phyloP scores from a whole-genome alignment of 768 basidiomycete species.

The Sarcodon aspratus region DNA sequence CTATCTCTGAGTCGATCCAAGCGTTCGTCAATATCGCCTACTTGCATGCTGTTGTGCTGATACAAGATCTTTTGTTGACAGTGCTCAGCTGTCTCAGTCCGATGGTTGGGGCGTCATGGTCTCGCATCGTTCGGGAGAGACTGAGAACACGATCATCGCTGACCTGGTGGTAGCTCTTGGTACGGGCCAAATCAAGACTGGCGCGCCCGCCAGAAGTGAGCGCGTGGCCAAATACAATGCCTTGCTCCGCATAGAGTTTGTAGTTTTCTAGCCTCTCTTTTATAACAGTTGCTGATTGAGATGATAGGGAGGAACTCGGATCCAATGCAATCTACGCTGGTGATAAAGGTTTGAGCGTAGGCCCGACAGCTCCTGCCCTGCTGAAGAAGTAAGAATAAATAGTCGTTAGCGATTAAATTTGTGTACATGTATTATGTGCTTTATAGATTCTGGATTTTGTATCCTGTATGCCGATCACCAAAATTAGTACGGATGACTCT shows the following conservation, averaged over 20 bases:
- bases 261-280: conserved; percentile 9
- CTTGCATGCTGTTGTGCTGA: not conserved
- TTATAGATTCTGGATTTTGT: too few species aligned
- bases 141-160: conserved; percentile 94
- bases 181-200: conserved; percentile 95
- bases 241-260: conserved; percentile 83
- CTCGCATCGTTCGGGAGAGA: conserved; percentile 98
- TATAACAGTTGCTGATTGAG: conserved; percentile 7
- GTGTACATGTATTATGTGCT: too few species aligned
- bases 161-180: conserved; percentile 92
- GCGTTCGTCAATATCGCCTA: conserved; percentile 48
- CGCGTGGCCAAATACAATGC: conserved; percentile 94
- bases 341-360: conserved; percentile 69
- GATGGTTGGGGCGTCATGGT: conserved; percentile 99
- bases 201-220: conserved; percentile 92
- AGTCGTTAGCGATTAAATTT: not conserved
- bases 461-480: too few species aligned
- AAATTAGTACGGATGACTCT: too few species aligned
- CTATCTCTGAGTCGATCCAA: conserved; percentile 97
- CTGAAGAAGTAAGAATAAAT: conserved; percentile 39
- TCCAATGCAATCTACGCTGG: conserved; percentile 64
- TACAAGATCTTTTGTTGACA: conserved; percentile 16
- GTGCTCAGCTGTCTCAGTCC: conserved; percentile 90
- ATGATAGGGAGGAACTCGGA: conserved; percentile 64
- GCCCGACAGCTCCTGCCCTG: conserved; percentile 60